phyloP scores from a whole-genome alignment of 306 rosid species.

The Trifolium subterraneum region DNA sequence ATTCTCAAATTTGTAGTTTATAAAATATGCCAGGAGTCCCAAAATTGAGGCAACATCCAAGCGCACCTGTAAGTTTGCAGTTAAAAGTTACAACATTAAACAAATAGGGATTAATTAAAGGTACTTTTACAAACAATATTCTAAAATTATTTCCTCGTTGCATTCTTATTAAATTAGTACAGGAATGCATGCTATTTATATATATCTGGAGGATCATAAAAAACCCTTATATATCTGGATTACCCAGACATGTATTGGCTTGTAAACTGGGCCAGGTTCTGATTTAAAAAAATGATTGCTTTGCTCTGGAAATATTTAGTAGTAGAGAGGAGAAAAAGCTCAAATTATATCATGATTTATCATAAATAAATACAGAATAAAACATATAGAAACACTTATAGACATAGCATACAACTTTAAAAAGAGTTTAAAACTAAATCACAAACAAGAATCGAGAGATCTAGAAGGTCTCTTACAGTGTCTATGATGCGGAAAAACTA shows the following conservation, averaged over 20 bases:
- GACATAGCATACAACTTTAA: constrained; percentile 32
- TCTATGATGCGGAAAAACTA: constrained; percentile 93
- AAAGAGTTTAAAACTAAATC: constrained; percentile 27
- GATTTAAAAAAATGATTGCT: constrained; percentile 12
- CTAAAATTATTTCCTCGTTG: constrained; percentile 7
- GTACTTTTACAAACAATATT: constrained; percentile 18
- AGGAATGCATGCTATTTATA: too few species aligned
- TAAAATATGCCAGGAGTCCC: constrained; percentile 91
- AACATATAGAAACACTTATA: constrained; percentile 18
- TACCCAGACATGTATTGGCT: constrained; percentile 3
- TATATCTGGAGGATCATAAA: too few species aligned
- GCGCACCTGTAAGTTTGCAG: constrained; percentile 71
- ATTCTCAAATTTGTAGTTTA: constrained; percentile 90
- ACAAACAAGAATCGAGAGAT: constrained; percentile 6
- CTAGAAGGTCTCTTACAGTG: constrained; percentile 66
- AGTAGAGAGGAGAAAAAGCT: constrained; percentile 9
- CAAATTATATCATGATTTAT: constrained; percentile 22
- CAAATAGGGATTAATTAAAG: constrained; percentile 18
- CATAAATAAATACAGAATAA: background rate
- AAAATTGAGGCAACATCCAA: constrained; percentile 85
- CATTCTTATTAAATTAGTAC: too few species aligned
- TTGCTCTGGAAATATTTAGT: constrained; percentile 6
- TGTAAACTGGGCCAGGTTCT: constrained; percentile 31
- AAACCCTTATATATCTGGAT: constrained; percentile 19
- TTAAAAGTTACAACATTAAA: constrained; percentile 22